phyloP scores from a whole-genome alignment of 495 filamentous ascomycete genomes.

The Ramalina peruviana region DNA sequence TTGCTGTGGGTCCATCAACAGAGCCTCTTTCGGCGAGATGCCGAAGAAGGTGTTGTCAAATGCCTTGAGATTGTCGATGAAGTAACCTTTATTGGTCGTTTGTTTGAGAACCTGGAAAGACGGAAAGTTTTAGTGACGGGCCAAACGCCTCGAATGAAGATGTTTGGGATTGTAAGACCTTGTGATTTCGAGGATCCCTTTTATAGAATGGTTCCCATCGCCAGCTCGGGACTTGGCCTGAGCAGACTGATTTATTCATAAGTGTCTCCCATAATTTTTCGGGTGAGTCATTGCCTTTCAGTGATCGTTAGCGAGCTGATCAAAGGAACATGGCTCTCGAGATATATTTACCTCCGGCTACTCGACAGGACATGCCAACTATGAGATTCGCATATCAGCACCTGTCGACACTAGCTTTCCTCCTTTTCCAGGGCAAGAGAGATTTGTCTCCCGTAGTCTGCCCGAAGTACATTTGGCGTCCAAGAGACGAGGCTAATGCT shows the following conservation, averaged over 20 bases:
- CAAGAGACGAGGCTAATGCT: no score
- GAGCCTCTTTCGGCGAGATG: slow-evolving; percentile 31
- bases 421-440: no score
- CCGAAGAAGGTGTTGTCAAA: slow-evolving; percentile 13
- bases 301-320: no score
- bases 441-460: no score
- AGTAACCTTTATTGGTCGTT: slow-evolving; percentile 21
- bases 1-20: slow-evolving; percentile 65
- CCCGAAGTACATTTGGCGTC: no score
- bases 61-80: slow-evolving; percentile 20
- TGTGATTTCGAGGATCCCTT: slow-evolving; percentile 19
- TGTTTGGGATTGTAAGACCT: slow-evolving; percentile 2
- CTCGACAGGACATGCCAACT: slow-evolving; percentile 25
- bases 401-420: no score
- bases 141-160: no score
- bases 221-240: slow-evolving; percentile 17
- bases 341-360: slow-evolving; percentile 16
- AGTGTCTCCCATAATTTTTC: slow-evolving; percentile 25
- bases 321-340: no score
- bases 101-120: slow-evolving; percentile 5
- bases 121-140: no score
- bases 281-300: slow-evolving; percentile 3
- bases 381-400: no score
- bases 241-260: slow-evolving; percentile 21
- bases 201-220: slow-evolving; percentile 25